Conservation (phyloP, 129 eudicot genomes). For the Erigeron canadensis region DNA sequence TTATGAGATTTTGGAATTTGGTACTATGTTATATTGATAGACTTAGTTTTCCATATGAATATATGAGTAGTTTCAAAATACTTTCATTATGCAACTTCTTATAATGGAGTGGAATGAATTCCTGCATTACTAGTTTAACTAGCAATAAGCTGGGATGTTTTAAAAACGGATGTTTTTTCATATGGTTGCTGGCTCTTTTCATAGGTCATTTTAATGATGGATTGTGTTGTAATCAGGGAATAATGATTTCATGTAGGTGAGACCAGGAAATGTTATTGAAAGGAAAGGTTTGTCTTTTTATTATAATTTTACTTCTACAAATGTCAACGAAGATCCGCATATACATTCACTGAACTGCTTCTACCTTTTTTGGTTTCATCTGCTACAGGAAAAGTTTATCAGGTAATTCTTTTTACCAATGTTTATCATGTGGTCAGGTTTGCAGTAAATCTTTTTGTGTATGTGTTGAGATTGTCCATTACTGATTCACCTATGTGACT, state of each 20-base stretch:
- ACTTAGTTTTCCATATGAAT: background rate
- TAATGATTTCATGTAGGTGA: conserved; percentile 57
- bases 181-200: conserved; percentile 9
- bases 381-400: conserved; percentile 68
- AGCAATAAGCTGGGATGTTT: background rate
- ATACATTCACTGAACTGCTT: conserved; percentile 20
- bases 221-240: background rate
- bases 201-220: background rate
- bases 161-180: background rate
- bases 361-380: conserved; percentile 23
- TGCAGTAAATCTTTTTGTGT: conserved; percentile 5
- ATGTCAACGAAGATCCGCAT: background rate
- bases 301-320: conserved; percentile 10
- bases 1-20: background rate
- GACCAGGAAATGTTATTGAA: conserved; percentile 81
- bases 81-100: background rate
- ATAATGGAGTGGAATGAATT: background rate
- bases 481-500: conserved; percentile 5
- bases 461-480: background rate
- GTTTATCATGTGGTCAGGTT: background rate
- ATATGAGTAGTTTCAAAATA: background rate
- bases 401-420: conserved; percentile 46
- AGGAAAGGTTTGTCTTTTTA: conserved; percentile 65
- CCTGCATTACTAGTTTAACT: background rate
- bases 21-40: background rate